These are phyloP conservation scores for Neophaeococcomyces aloes DNA, from an alignment of 2,329 filamentous ascomycete species.

Conservation along the genomic window DNA sequence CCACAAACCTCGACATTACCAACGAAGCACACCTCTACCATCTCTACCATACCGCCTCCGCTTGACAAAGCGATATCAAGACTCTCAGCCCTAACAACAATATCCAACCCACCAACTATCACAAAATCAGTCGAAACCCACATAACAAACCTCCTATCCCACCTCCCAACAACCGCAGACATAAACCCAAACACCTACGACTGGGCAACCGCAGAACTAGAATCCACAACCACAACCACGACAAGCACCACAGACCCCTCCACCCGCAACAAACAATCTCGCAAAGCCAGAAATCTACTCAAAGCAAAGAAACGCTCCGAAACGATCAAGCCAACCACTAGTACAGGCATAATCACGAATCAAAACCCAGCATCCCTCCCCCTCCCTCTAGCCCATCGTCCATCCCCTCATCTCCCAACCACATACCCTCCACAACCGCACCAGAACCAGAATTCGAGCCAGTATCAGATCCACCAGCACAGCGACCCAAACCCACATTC, in stretches of 20 bases:
- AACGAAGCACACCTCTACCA: background rate
- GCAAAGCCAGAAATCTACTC: background rate
- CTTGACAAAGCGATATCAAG: background rate
- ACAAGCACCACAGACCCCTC: too few relatives aligned
- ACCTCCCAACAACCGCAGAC: background rate
- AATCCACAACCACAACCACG: too few relatives aligned
- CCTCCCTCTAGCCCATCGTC: too few relatives aligned
- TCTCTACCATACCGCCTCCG: background rate
- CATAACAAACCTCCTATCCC: background rate
- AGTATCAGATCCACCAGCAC: too few relatives aligned
- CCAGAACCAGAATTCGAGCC: too few relatives aligned
- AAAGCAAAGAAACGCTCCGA: background rate
- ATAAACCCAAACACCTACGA: slow-evolving; percentile 5
- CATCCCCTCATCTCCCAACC: too few relatives aligned
- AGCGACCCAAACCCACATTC: too few relatives aligned
- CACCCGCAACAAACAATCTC: background rate
- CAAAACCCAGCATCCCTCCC: background rate
- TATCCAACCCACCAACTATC: background rate
- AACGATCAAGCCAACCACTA: background rate
- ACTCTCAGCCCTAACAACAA: background rate
- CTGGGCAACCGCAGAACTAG: slow-evolving; percentile 3
- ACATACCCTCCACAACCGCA: too few relatives aligned
- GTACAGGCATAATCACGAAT: background rate
- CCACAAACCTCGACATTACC: background rate
- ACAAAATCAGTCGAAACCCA: background rate